Evolutionary conservation across 345 rosid genomes (phyloP), one percentile per base, ranked within the genome.

Genomic region (Murraya paniculata): DNA sequence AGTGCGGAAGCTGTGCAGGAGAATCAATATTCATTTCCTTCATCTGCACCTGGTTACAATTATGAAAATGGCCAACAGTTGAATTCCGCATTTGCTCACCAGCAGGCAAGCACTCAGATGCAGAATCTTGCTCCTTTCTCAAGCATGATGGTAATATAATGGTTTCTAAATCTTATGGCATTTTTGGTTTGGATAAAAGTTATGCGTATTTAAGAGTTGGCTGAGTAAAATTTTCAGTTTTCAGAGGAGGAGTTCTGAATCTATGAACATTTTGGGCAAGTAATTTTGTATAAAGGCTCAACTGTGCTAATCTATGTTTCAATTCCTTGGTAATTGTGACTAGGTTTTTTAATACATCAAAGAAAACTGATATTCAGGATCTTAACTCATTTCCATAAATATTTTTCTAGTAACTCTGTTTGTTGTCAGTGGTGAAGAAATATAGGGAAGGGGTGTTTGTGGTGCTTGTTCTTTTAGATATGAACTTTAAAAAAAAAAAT

Each of bases 101-200:
- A 82, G 22, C 93, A 88, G 79, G 80, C 97, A 81, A 88, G 86
- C 86, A 83, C 91, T 14, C 97, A 90, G 80, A 77, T 90, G 81
- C 98, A 88, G 85, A 89, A 87, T 83, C 92, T 89, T 25, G 80
- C 86, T 78, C 84, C 82, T 74, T 92, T 94, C 81, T 82, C 98
- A 61, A 89, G 82, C 83, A 91, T 91, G 78, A 90, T 90, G 99
- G 99, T 96, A 90, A 85, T 78, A 58, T 58, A 33, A 72, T 60
- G 22, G 14, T 2, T 36, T 75, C 10, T 76, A 39, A 58, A 74
- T 21, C 21, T 48, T 78, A 38, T 64, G 35, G 31, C 64, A 61
- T 27, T 25, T 19, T 18, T 9, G 56, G 18, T 28, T 10, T 73
- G 35, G 62, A 18, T 59, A 45, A 59, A 58, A 24, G n/a, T 24